These are phyloP conservation scores for Adansonia digitata DNA, from an alignment of 345 rosid genomes.

Conservation along the genomic window DNA sequence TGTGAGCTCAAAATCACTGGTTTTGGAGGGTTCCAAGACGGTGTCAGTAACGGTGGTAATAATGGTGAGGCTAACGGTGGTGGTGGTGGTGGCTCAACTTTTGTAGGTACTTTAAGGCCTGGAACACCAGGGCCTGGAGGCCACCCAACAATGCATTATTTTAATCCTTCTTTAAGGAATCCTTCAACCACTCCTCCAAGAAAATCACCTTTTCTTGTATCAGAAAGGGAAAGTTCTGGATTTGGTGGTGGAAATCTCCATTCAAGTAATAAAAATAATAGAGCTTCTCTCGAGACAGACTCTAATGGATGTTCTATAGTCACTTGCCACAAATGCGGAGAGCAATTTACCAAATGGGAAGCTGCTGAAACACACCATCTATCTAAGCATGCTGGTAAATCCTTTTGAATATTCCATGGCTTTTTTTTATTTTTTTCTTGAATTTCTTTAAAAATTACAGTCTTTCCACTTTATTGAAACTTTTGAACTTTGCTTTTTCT, in stretches of 20 bases:
- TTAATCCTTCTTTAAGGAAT: constrained; percentile 57
- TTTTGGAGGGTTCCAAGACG: constrained; percentile 54
- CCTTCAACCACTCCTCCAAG: constrained; percentile 48
- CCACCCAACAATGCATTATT: constrained; percentile 60
- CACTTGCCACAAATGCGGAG: constrained; percentile 96
- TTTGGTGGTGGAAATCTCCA: constrained; percentile 34
- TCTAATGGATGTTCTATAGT: constrained; percentile 49
- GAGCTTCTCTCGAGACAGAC: constrained; percentile 60
- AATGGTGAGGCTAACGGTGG: constrained; percentile 11
- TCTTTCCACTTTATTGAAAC: background rate
- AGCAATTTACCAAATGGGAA: constrained; percentile 85
- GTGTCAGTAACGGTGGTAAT: constrained; percentile 24
- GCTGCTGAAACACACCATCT: constrained; percentile 97
- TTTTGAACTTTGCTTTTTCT: constrained; percentile 12
- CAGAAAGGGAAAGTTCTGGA: constrained; percentile 56
- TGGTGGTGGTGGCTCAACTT: constrained; percentile 43
- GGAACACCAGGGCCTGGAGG: constrained; percentile 89
- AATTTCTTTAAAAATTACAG: background rate
- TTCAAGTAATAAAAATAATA: constrained; percentile 43
- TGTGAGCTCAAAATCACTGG: constrained; percentile 97
- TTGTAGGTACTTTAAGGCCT: constrained; percentile 79
- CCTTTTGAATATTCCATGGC: background rate
- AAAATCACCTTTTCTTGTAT: constrained; percentile 40
- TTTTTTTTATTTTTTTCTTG: background rate
- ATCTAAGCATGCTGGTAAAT: constrained; percentile 94